A percentile compares a stretch with the other conserved stretches of the same genome.
These are phyloP conservation scores for Oryza glaberrima DNA, from an alignment of 176 grass and related monocot species.

Conservation along the genomic window DNA sequence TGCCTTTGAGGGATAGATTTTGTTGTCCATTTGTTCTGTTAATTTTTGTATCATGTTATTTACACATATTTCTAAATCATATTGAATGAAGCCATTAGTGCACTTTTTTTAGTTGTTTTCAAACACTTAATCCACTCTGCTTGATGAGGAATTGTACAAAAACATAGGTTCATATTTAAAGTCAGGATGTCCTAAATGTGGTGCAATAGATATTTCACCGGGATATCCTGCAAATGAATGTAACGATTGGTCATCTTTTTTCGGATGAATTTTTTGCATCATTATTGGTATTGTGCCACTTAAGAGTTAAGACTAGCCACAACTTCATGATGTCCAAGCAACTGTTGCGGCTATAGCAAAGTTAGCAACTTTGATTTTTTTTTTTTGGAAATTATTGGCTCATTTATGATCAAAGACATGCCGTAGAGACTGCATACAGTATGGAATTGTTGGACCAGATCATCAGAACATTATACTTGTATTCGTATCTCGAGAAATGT, in stretches of 20 bases:
- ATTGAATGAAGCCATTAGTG: slow-evolving; percentile 18
- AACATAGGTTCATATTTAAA: neutral
- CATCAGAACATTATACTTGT: neutral
- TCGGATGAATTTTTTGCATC: slow-evolving; percentile 7
- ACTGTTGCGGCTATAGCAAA: neutral
- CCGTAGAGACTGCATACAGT: neutral
- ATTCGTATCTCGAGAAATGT: slow-evolving; percentile 17
- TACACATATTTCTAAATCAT: slow-evolving; percentile 17
- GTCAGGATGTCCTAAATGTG: neutral
- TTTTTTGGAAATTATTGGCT: neutral
- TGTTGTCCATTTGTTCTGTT: neutral
- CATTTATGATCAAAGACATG: neutral
- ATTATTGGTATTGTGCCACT: slow-evolving; percentile 8
- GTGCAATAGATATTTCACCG: neutral
- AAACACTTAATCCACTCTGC: slow-evolving; percentile 9
- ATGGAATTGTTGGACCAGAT: neutral
- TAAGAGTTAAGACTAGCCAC: neutral
- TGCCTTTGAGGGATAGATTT: slow-evolving; percentile 14
- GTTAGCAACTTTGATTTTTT: neutral
- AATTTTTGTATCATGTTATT: slow-evolving; percentile 13
- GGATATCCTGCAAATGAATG: neutral
- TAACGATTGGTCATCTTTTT: neutral
- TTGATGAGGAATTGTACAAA: slow-evolving; percentile 14
- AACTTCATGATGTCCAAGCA: neutral
- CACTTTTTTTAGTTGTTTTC: neutral